Base-by-base conservation (phyloP, 768 basidiomycete species). In the Agaricus blazei region DNA sequence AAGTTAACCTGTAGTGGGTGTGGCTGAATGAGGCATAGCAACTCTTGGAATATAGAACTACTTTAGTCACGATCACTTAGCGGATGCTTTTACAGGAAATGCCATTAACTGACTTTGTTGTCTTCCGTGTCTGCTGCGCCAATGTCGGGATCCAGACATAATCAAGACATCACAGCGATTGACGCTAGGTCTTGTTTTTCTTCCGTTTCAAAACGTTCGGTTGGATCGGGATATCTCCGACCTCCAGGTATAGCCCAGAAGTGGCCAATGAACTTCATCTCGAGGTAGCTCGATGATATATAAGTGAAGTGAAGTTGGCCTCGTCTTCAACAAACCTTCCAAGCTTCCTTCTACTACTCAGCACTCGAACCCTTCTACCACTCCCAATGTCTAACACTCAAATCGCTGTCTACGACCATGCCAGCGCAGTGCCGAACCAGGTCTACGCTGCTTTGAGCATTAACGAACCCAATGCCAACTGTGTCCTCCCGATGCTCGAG, bases 401-500 rank as follows among this genome's bases (percentile, higher is more conserved):
- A 44, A 52, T 65, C 5, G 40, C 54, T 14, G 47, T 57, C 44
- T 72, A 72, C 60, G 28, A 38, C 9, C 64, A 64, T 19, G 72
- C 77, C 0, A 46, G 60, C 4, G 63, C 71, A 14, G 60, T 82
- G 5, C 74, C 83, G 4, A 2, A 12, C 1, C 55, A 63, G 8
- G 75, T 75, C 9, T 71, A 73, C 67, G 59, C 65, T 2, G 65
- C 67, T 3, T 66, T 84, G 9, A 58, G 66, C 6, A 59, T 57
- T 7, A 59, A 77, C 41, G 70, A 74, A 24, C 64, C 69, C 15
- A 66, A 72, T 42, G 75, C 76, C 4, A 79, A 79, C 53, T 59
- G 68, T 26, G 67, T 78, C 12, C 68, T 79, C 2, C 79, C 79
- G 7, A 59, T 63, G 12, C 64, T 73, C 14, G 56, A 63, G 12